Base-by-base conservation (phyloP, 768 basidiomycete species). In the Auricularia sp. region DNA sequence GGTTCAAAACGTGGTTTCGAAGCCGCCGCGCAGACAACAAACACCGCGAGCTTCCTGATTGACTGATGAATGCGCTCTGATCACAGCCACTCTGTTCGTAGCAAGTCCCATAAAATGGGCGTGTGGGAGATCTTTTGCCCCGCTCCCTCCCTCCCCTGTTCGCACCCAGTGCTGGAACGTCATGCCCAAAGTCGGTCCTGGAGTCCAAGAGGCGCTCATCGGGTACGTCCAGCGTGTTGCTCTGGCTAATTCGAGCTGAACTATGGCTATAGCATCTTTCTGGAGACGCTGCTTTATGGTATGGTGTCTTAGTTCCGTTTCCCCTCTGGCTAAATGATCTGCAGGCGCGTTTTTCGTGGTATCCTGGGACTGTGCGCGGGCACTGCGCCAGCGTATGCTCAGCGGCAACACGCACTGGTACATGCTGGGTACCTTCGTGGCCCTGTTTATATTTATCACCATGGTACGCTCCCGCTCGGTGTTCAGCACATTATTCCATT, bases 351-450 rank as follows among this genome's bases (percentile, higher is more conserved):
- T 59, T 29, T 59, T 59, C 56, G 34, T 59, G 16, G 29, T 59
- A 7, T 33, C 29, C 7, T 10, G 24, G 24, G 56, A 59, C 18
- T 59, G 56, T 24, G 56, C 34, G 21, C 24, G 34, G 14, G 56
- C 56, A 29, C 56, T 59, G 29, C 56, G 34, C 29, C 34, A 59
- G 8, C 56, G 56, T 29, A 33, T 29, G 56, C 24, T 33, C 11
- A 59, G 29, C 34, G 56, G 56, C 56, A 59, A 59, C 34, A 35
- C 56, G 29, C 56, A 59, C 18, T 59, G 56, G 56, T 59, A 59
- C 24, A 59, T 59, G 56, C 4, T 33, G 34, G 29, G 56, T 29
- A 59, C 56, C 7, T 59, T 59, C 56, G 24, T 29, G 11, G 29
- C 34, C 56, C 29, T 59, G 8, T 59, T 29, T 10, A 10, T 59